Conservation (phyloP, 2,329 filamentous ascomycete species). For the Cercospora sp. region DNA sequence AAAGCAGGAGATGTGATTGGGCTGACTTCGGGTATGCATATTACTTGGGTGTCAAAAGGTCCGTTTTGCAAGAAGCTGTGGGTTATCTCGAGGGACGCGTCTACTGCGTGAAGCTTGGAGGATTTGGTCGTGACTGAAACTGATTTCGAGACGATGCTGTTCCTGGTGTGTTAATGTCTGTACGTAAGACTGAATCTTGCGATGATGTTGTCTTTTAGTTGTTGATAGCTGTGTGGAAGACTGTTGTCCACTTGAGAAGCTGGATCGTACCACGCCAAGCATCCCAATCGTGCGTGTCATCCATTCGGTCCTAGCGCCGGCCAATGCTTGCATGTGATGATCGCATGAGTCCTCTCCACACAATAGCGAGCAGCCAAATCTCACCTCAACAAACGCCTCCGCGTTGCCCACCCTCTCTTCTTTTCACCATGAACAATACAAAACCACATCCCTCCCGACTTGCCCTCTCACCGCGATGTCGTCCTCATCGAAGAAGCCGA, state of each 20-base stretch:
- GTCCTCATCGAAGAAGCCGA: slow-evolving; percentile 39
- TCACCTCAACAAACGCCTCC: background rate
- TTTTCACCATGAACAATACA: background rate
- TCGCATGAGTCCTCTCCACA: background rate
- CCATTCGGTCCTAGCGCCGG: background rate
- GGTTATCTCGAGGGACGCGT: slow-evolving; percentile 4
- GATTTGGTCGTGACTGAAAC: too few species aligned
- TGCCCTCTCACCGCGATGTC: background rate
- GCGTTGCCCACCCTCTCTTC: background rate
- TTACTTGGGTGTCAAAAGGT: slow-evolving; percentile 8
- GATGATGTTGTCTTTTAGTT: too few species aligned
- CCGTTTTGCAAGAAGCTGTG: slow-evolving; percentile 16
- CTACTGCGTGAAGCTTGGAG: too few species aligned
- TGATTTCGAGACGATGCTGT: too few species aligned
- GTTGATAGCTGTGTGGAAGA: too few species aligned
- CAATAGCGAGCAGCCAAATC: background rate
- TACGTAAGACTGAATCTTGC: too few species aligned
- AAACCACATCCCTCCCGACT: background rate
- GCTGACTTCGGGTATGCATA: slow-evolving; percentile 10
- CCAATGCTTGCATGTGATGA: slow-evolving; percentile 1
- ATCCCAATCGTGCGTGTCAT: background rate
- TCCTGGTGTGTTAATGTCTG: too few species aligned
- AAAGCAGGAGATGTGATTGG: slow-evolving; percentile 9
- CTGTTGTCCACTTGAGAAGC: background rate
- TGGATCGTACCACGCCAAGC: background rate